Conservation (phyloP, 805 yeast genomes). For the Maudiozyma barnettii region DNA sequence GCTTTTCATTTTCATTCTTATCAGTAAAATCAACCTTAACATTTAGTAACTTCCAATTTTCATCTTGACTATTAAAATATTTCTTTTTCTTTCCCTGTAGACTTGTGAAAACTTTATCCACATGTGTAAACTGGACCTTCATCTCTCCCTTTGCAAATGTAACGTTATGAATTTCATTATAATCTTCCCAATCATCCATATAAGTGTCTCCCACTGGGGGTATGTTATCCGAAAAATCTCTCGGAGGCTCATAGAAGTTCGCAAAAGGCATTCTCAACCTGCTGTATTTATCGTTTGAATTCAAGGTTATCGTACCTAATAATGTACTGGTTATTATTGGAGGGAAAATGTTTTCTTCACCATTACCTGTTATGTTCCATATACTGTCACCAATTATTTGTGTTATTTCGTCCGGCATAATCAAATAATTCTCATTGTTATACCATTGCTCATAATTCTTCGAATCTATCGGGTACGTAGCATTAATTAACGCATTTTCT, state of each 20-base stretch:
- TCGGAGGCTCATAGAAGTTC: constrained; percentile 23
- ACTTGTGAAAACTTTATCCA: constrained; percentile 13
- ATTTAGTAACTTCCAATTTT: constrained; percentile 33
- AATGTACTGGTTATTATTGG: constrained; percentile 42
- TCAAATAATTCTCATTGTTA: constrained; percentile 43
- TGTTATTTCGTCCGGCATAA: constrained; percentile 53
- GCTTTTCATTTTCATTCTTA: constrained; percentile 38
- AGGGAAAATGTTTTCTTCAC: constrained; percentile 20
- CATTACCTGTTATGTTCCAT: constrained; percentile 38
- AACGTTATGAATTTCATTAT: constrained; percentile 21
- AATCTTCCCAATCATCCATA: constrained; percentile 14
- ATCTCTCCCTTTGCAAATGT: constrained; percentile 23
- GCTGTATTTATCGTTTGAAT: constrained; percentile 12
- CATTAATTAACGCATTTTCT: constrained; percentile 35
- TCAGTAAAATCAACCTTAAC: constrained; percentile 33
- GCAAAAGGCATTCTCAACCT: constrained; percentile 29
- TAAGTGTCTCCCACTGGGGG: constrained; percentile 23
- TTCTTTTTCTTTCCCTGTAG: constrained; percentile 11
- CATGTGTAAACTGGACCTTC: constrained; percentile 16
- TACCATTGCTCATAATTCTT: constrained; percentile 36
- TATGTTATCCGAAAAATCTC: constrained; percentile 19
- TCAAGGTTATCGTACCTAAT: constrained; percentile 33
- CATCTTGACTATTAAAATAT: constrained; percentile 29
- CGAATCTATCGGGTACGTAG: constrained; percentile 49
- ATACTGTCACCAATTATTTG: constrained; percentile 34